Evolutionary conservation across 2,329 filamentous ascomycete genomes (phyloP).

Genomic region (Blastomyces percursus): DNA sequence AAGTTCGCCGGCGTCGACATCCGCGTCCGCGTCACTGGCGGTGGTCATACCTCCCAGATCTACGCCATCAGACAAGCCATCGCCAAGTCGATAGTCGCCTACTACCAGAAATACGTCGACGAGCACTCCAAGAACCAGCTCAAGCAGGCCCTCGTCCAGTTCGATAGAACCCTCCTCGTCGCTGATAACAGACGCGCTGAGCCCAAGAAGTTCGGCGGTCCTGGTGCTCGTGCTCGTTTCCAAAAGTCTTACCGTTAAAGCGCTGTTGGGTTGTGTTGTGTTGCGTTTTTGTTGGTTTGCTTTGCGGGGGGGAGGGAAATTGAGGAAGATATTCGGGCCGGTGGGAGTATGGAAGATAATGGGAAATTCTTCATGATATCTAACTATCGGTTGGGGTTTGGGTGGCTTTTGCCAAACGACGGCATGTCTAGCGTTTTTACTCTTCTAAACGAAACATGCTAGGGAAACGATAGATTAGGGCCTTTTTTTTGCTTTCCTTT

Average conservation of each 20-base stretch:
- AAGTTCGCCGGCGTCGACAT: slow-evolving; percentile 97
- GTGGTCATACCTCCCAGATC: slow-evolving; percentile 95
- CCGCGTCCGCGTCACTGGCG: slow-evolving; percentile 87
- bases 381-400: neutral
- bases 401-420: neutral
- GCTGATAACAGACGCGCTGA: slow-evolving; percentile 98
- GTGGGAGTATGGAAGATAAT: slow-evolving; percentile 1
- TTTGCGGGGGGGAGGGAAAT: neutral
- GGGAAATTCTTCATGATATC: neutral
- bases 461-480: slow-evolving; percentile 6
- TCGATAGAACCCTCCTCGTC: slow-evolving; percentile 94
- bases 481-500: neutral
- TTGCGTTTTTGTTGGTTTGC: neutral
- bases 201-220: slow-evolving; percentile 85
- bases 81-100: slow-evolving; percentile 91
- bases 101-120: slow-evolving; percentile 99
- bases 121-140: slow-evolving; percentile 99
- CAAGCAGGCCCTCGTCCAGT: slow-evolving; percentile 92
- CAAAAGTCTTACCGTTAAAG: slow-evolving; percentile 98
- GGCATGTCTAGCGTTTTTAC: neutral
- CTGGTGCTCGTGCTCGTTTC: slow-evolving; percentile 89
- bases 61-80: slow-evolving; percentile 99
- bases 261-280: neutral
- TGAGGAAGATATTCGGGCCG: neutral
- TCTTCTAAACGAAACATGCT: neutral